Evolutionary conservation across 2,329 filamentous ascomycete species (phyloP).

Genomic region (Pezicula rhizophila): DNA sequence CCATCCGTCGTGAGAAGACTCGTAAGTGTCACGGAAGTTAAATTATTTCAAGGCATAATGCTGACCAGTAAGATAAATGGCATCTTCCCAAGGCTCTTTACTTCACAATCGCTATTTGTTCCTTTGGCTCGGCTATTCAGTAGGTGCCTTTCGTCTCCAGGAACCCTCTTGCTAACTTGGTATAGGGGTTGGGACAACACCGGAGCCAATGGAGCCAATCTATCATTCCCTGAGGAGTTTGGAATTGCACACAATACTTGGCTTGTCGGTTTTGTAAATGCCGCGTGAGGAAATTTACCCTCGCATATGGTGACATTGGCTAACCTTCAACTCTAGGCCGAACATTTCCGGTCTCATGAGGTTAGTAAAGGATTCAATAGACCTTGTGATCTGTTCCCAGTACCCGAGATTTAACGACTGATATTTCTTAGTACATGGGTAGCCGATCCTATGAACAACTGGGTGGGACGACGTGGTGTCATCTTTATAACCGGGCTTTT

Average conservation of each 20-base stretch:
- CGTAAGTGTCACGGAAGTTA: neutral
- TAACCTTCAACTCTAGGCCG: constrained; percentile 19
- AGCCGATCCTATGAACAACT: constrained; percentile 57
- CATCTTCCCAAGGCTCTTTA: constrained; percentile 56
- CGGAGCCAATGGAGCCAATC: constrained; percentile 42
- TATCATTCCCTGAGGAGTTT: constrained; percentile 38
- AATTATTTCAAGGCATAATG: neutral
- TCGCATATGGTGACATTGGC: neutral
- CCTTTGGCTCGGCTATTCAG: constrained; percentile 64
- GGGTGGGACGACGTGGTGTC: constrained; percentile 60
- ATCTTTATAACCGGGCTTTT: constrained; percentile 72
- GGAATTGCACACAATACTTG: constrained; percentile 44
- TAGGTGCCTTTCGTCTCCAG: neutral
- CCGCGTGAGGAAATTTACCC: constrained; percentile 15
- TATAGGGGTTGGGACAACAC: constrained; percentile 34
- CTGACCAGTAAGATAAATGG: constrained; percentile 49
- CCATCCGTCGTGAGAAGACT: neutral
- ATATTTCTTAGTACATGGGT: constrained; percentile 53
- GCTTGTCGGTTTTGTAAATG: constrained; percentile 54
- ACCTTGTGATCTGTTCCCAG: constrained; percentile 56
- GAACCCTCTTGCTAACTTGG: neutral
- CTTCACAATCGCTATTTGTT: constrained; percentile 62
- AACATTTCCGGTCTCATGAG: constrained; percentile 3
- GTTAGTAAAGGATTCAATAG: constrained; percentile 28
- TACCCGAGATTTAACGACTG: constrained; percentile 37